Percentiles rank a stretch among this genome's conserved stretches.
Evolutionary conservation across 768 basidiomycete genomes (phyloP).

Genomic region (Nevesoporus exiguus): DNA sequence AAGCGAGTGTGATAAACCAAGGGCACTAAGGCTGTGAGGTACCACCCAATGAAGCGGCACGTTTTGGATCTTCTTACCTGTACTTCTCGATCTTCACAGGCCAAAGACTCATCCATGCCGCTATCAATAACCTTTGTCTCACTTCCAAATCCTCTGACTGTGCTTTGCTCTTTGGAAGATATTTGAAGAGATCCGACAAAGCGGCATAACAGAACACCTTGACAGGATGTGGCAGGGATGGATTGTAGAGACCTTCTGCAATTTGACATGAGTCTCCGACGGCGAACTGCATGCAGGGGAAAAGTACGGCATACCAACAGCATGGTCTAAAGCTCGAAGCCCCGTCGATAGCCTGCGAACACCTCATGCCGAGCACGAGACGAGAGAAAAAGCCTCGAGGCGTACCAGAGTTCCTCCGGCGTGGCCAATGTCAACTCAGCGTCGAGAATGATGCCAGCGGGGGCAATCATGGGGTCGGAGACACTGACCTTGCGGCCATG

Average conservation of each 20-base stretch:
- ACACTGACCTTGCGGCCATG: slow-evolving; percentile 60
- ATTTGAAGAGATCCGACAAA: slow-evolving; percentile 68
- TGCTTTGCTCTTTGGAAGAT: slow-evolving; percentile 62
- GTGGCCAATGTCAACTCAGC: slow-evolving; percentile 70
- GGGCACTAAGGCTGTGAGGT: slow-evolving; percentile 37
- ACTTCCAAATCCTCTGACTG: slow-evolving; percentile 52
- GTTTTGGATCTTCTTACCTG: slow-evolving; percentile 36
- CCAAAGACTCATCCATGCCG: slow-evolving; percentile 81
- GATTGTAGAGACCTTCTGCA: slow-evolving; percentile 57
- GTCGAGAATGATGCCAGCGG: slow-evolving; percentile 74
- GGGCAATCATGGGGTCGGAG: slow-evolving; percentile 53
- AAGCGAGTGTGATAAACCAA: slow-evolving; percentile 75
- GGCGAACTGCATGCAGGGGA: background rate
- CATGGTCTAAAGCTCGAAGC: slow-evolving; percentile 75
- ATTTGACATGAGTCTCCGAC: background rate
- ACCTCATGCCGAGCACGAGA: slow-evolving; percentile 13
- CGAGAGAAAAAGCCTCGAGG: slow-evolving; percentile 4
- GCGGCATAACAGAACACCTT: slow-evolving; percentile 66
- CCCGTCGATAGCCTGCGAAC: slow-evolving; percentile 68
- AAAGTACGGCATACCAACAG: slow-evolving; percentile 51
- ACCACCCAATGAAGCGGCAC: background rate
- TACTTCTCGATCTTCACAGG: slow-evolving; percentile 56
- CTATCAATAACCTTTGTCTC: slow-evolving; percentile 68
- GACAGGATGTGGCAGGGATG: slow-evolving; percentile 50
- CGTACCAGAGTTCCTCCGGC: slow-evolving; percentile 70